Percentiles rank a stretch among this genome's conserved stretches.
phyloP scores from a whole-genome alignment of 306 rosid genomes.

The Trifolium dubium region DNA sequence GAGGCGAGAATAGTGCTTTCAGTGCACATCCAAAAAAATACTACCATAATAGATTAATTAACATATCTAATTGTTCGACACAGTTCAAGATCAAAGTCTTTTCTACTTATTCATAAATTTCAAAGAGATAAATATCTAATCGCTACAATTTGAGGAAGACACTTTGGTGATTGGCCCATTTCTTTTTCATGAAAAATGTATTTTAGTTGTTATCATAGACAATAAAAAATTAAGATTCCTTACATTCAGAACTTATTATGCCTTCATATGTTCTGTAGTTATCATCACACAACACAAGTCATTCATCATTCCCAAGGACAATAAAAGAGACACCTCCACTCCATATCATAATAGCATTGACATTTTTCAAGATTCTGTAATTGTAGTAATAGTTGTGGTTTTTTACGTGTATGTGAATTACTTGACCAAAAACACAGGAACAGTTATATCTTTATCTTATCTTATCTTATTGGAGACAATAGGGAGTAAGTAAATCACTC shows the following conservation, averaged over 20 bases:
- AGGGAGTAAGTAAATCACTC: neutral
- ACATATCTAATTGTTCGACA: too few relatives aligned
- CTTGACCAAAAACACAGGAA: neutral
- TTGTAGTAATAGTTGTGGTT: neutral
- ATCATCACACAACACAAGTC: conserved; percentile 6
- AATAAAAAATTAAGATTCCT: conserved; percentile 36
- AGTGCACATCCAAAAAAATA: too few relatives aligned
- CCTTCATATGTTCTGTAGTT: conserved; percentile 21
- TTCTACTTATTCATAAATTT: too few relatives aligned
- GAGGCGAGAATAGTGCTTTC: too few relatives aligned
- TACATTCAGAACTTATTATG: neutral
- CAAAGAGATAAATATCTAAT: too few relatives aligned
- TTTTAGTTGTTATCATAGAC: conserved; percentile 27
- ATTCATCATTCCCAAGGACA: conserved; percentile 20
- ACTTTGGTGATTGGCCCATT: too few relatives aligned
- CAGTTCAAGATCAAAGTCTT: too few relatives aligned
- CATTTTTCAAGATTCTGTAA: neutral
- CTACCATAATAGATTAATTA: too few relatives aligned
- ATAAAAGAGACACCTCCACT: conserved; percentile 8
- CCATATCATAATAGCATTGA: conserved; percentile 1
- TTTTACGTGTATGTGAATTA: conserved; percentile 2
- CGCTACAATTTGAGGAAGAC: too few relatives aligned
- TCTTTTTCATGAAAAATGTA: neutral
- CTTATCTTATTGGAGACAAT: neutral
- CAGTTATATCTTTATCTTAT: neutral